Evolutionary conservation across 768 basidiomycete species (phyloP).

Genomic region (Amanita thiersii): DNA sequence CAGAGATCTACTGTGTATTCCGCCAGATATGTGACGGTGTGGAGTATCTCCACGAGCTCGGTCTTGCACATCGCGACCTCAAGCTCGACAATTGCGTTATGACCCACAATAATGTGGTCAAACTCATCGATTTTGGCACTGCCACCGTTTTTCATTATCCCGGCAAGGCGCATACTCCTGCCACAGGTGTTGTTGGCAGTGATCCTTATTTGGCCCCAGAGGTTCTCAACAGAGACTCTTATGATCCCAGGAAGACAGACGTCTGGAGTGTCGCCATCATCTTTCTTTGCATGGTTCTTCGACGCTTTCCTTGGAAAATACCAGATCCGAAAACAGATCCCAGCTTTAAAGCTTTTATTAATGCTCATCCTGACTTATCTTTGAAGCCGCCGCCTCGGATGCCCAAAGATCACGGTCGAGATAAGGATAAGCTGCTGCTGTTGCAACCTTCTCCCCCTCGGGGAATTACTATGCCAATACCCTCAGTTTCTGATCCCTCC

Average conservation of each 20-base stretch:
- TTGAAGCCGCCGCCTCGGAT: constrained; percentile 35
- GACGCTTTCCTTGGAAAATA: constrained; percentile 98
- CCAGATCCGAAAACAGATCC: constrained; percentile 92
- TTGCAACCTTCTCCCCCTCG: constrained; percentile 1
- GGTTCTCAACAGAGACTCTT: constrained; percentile 69
- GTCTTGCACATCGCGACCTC: constrained; percentile 95
- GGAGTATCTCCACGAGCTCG: constrained; percentile 95
- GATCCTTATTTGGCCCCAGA: constrained; percentile 99
- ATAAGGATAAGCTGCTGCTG: constrained; percentile 9
- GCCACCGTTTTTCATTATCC: constrained; percentile 99
- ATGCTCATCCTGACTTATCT: constrained; percentile 84
- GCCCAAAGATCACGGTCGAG: constrained; percentile 13
- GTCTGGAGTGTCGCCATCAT: constrained; percentile 99
- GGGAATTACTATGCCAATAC: constrained; percentile 1
- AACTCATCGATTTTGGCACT: constrained; percentile 98
- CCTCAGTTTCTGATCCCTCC: neutral
- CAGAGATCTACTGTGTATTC: constrained; percentile 98
- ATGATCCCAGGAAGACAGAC: constrained; percentile 96
- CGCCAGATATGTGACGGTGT: constrained; percentile 98
- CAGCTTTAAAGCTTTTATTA: constrained; percentile 85
- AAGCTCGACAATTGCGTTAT: constrained; percentile 99
- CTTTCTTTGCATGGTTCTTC: constrained; percentile 97
- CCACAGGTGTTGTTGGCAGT: constrained; percentile 90
- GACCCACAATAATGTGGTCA: constrained; percentile 91
- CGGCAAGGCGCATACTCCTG: constrained; percentile 72